Evolutionary conservation across 352 stramenopile genomes (phyloP).

Genomic region (Detonula confervacea): DNA sequence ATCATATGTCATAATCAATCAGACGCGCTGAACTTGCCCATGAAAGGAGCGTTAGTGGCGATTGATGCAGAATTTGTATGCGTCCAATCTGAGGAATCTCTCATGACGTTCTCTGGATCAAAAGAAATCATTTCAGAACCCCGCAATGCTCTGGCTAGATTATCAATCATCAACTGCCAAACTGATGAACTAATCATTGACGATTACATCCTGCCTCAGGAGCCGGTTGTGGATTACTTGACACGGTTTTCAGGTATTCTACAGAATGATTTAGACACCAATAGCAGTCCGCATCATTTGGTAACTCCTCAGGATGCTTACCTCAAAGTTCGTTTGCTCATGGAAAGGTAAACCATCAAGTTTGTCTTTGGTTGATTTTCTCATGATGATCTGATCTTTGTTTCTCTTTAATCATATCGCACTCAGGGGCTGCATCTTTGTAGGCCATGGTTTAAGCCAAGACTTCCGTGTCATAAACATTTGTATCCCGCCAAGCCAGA

Average conservation of each 20-base stretch:
- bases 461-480: conserved; percentile 91
- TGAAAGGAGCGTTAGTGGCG: conserved; percentile 85
- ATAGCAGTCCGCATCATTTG: conserved; percentile 85
- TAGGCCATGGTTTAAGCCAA: conserved; percentile 87
- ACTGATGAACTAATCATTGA: conserved; percentile 86
- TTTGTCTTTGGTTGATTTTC: too few species aligned
- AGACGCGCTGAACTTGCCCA: conserved; percentile 58
- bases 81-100: conserved; percentile 84
- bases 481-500: conserved; percentile 87
- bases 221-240: conserved; percentile 90
- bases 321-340: conserved; percentile 89
- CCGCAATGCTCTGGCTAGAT: conserved; percentile 87
- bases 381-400: conserved; percentile 5
- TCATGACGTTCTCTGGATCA: conserved; percentile 79
- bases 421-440: conserved; percentile 82
- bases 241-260: conserved; percentile 90
- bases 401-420: conserved; percentile 10
- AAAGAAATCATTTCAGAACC: conserved; percentile 87
- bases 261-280: conserved; percentile 87
- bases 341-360: conserved; percentile 84
- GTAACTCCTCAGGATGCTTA: conserved; percentile 88
- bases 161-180: conserved; percentile 87
- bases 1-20: too few species aligned
- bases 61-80: conserved; percentile 89
- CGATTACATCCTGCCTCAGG: conserved; percentile 89